Conservation (phyloP, 139 green algal species). For the Coccomyxa sp. region DNA sequence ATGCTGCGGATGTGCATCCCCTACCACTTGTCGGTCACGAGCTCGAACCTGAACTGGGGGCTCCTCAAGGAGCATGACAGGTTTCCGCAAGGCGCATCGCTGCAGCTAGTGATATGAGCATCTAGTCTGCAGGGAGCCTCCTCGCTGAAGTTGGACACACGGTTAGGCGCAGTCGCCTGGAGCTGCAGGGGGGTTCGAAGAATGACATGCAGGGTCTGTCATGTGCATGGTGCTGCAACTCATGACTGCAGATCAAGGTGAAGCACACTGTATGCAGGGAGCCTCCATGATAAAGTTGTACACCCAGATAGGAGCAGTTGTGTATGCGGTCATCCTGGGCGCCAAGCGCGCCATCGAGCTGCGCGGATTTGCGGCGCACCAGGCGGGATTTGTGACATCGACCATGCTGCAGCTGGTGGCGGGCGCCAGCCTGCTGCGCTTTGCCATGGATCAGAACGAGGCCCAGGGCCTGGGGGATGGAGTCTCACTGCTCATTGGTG, state of each 20-base stretch:
- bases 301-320: neutral
- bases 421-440: constrained; percentile 2
- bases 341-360: neutral
- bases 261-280: neutral
- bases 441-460: constrained; percentile 7
- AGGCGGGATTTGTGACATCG: neutral
- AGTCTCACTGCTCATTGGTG: constrained; percentile 14
- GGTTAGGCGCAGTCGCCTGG: too few relatives aligned
- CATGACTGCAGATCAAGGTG: neutral
- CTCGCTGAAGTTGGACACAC: neutral
- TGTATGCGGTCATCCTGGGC: neutral
- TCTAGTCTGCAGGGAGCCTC: neutral
- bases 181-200: too few relatives aligned
- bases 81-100: too few relatives aligned
- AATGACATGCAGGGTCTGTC: neutral
- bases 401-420: constrained; percentile 6
- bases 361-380: neutral
- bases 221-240: neutral
- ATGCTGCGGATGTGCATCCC: neutral
- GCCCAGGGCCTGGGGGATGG: constrained; percentile 13
- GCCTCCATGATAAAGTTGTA: neutral
- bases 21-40: too few relatives aligned
- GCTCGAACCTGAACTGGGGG: too few relatives aligned
- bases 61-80: too few relatives aligned
- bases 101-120: too few relatives aligned